Evolutionary conservation across 176 grass and related monocot genomes (phyloP).

Genomic region (Areca catechu): DNA sequence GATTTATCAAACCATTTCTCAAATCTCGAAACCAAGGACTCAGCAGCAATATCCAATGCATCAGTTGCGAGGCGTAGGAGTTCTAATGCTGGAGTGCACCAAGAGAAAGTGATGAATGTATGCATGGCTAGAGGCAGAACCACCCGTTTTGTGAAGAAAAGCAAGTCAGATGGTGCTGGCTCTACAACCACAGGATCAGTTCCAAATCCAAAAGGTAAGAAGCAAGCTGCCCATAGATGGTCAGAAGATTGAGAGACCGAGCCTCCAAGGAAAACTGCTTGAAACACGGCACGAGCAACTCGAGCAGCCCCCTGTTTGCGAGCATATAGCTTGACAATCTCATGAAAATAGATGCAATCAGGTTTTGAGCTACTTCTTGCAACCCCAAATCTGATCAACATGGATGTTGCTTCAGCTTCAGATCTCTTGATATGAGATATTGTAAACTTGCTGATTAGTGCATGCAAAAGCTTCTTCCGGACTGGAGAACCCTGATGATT

Average conservation of each 20-base stretch:
- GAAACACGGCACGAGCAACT: conserved; percentile 50
- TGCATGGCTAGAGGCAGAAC: conserved; percentile 76
- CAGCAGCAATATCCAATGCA: conserved; percentile 58
- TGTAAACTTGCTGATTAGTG: conserved; percentile 43
- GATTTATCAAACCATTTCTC: conserved; percentile 66
- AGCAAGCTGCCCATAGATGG: conserved; percentile 86
- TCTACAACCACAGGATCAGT: conserved; percentile 68
- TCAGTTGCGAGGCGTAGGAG: conserved; percentile 64
- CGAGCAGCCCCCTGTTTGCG: conserved; percentile 45
- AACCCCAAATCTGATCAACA: conserved; percentile 87
- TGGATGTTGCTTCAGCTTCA: conserved; percentile 78
- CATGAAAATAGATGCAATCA: conserved; percentile 70
- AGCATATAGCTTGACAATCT: conserved; percentile 81
- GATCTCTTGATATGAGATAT: conserved; percentile 61
- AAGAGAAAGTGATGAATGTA: conserved; percentile 79
- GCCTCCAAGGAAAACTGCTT: conserved; percentile 70
- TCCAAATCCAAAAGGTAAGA: conserved; percentile 71
- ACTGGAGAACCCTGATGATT: conserved; percentile 44
- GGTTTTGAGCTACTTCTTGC: conserved; percentile 51
- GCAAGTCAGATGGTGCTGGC: conserved; percentile 58
- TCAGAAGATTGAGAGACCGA: conserved; percentile 70
- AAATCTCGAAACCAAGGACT: conserved; percentile 60
- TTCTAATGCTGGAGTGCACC: conserved; percentile 64
- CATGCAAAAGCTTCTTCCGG: conserved; percentile 55
- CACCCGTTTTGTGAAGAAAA: conserved; percentile 72